Evolutionary conservation across 805 yeast genomes (phyloP).

Genomic region (Blastobotrys chiropterorum): DNA sequence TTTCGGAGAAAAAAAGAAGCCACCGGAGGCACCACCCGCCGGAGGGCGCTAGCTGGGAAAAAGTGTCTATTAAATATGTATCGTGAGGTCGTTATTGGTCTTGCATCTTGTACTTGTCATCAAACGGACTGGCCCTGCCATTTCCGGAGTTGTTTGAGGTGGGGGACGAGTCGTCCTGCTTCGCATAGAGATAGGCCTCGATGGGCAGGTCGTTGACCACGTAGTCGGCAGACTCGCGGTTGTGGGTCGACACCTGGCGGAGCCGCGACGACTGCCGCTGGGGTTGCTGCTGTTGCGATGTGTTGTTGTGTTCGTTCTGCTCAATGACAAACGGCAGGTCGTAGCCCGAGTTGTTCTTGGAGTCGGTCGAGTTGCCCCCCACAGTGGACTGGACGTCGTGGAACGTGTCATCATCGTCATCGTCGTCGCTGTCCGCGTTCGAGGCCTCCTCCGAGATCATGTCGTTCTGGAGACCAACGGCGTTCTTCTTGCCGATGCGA

Average conservation of each 20-base stretch:
- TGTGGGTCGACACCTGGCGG: constrained; percentile 1
- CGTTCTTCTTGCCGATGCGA: constrained; percentile 25
- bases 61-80: neutral
- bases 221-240: constrained; percentile 12
- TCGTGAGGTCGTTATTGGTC: neutral
- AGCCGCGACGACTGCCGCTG: neutral
- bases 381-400: neutral
- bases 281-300: neutral
- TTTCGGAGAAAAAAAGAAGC: too few species aligned
- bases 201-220: constrained; percentile 15
- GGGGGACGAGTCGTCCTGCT: neutral
- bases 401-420: constrained; percentile 5
- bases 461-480: constrained; percentile 21
- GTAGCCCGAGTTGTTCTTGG: constrained; percentile 11
- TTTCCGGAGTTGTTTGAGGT: constrained; percentile 1
- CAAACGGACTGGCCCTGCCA: constrained; percentile 20
- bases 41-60: neutral
- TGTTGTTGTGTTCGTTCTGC: neutral
- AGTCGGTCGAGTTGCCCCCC: neutral
- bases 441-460: constrained; percentile 25
- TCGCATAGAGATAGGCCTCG: constrained; percentile 18
- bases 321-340: constrained; percentile 16
- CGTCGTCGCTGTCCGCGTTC: constrained; percentile 15
- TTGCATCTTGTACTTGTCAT: constrained; percentile 12
- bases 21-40: too few species aligned